Evolutionary conservation across 1,284 basidiomycete genomes (phyloP), one percentile per base, ranked within the genome.

Genomic region (Exobasidium rhododendri): DNA sequence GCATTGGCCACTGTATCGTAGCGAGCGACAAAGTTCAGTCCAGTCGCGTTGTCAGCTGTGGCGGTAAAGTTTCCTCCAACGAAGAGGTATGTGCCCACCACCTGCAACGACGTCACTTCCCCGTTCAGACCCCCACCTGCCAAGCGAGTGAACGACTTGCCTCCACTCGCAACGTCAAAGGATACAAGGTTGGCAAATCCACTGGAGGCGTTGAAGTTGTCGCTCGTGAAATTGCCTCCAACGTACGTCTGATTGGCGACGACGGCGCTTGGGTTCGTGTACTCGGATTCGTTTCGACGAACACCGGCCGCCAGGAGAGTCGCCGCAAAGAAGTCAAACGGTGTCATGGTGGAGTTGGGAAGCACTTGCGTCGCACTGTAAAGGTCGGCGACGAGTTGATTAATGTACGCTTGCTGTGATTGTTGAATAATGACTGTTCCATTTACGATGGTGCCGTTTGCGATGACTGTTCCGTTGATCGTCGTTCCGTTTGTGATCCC

Each of bases 21-120:
- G 59, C 86, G 75, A 0, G 89, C 92, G 44, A 97, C 80, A 61
- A 88, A 68, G 6, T 60, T 55, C 0, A 63, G 57, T 4, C 55
- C 85, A 47, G 81, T 81, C 10, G 93, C 82, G 56, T 52, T 49
- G 57, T 86, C 85, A 47, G 82, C 81, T 0, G 90, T 90, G 66
- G 88, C 86, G 1, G 84, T 85, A 82, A 97, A 98, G 2, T 86
- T 83, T 1, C 94, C 94, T 32, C 92, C 94, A 50, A 93, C 87
- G 77, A 86, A 97, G 29, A 97, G 80, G 7, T 82, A 83, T 70
- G 66, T 73, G 14, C 70, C 68, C 17, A 77, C 58, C 30, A 58
- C 64, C n/a, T 69, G 63, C 22, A 81, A 59, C 1, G 68, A 66
- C 4, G 45, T 40, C 55, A 81, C 74, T 3, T 55, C 22, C n/a